phyloP scores from a whole-genome alignment of 495 filamentous ascomycete species.

The Entonaema liquescens region DNA sequence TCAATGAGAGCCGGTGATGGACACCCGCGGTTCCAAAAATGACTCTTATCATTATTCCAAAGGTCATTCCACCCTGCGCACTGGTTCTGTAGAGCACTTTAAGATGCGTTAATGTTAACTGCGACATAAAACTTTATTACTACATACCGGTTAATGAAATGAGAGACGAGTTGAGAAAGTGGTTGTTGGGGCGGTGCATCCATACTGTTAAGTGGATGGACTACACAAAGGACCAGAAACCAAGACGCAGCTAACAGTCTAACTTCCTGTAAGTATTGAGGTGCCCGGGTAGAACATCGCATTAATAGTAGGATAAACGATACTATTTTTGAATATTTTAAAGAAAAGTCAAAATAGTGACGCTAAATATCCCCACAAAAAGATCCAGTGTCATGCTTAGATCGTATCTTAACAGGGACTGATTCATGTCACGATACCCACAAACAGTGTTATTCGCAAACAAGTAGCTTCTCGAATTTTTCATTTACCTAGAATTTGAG shows the following conservation, averaged over 20 bases:
- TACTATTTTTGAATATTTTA: neutral
- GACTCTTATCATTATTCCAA: slow-evolving; percentile 49
- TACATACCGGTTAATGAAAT: slow-evolving; percentile 7
- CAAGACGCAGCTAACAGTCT: neutral
- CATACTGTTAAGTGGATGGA: neutral
- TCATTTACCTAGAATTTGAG: too few relatives aligned
- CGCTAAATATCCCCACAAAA: neutral
- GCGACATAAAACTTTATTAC: neutral
- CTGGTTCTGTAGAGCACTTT: neutral
- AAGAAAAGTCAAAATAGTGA: neutral
- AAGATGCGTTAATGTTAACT: neutral
- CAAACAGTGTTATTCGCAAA: neutral
- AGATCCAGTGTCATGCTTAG: neutral
- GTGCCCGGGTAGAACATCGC: too few relatives aligned
- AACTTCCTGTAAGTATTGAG: neutral
- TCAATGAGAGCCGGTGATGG: slow-evolving; percentile 56
- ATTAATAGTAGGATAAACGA: neutral
- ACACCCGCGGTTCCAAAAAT: slow-evolving; percentile 55
- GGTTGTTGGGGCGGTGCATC: neutral
- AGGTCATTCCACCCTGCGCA: slow-evolving; percentile 48
- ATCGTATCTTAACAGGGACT: neutral
- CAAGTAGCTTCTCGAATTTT: neutral
- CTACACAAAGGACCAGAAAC: neutral
- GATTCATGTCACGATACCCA: neutral
- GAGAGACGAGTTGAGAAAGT: slow-evolving; percentile 2